A percentile compares a stretch with the other conserved stretches of the same genome.
Evolutionary conservation across 257 asterid genomes (phyloP).

Genomic region (Henckelia pumila): DNA sequence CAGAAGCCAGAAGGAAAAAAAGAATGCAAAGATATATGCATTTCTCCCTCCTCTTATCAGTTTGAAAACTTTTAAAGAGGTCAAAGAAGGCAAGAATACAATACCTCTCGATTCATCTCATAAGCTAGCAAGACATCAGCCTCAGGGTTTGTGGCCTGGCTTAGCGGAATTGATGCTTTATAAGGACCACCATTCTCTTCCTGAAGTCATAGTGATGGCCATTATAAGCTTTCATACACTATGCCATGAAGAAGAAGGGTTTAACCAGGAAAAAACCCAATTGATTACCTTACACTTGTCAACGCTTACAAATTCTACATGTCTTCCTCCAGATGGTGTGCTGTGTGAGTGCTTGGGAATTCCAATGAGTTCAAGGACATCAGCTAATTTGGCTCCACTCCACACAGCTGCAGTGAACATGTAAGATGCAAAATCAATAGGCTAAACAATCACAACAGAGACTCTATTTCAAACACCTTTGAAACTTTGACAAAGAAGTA

Average conservation of each 20-base stretch:
- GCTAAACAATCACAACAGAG: neutral
- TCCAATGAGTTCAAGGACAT: slow-evolving; percentile 82
- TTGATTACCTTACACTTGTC: slow-evolving; percentile 88
- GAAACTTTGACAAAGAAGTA: no score
- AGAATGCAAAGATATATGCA: no score
- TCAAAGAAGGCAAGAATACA: neutral
- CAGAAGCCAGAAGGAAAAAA: no score
- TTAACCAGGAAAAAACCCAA: slow-evolving; percentile 16
- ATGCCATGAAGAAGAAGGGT: slow-evolving; percentile 2
- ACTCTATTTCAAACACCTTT: no score
- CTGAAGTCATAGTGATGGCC: slow-evolving; percentile 31
- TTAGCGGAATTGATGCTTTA: slow-evolving; percentile 84
- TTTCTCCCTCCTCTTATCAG: no score
- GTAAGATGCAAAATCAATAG: slow-evolving; percentile 20
- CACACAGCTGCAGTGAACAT: slow-evolving; percentile 65
- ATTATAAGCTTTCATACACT: slow-evolving; percentile 19
- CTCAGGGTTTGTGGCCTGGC: slow-evolving; percentile 87
- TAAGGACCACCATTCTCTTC: slow-evolving; percentile 99
- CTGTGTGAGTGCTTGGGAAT: slow-evolving; percentile 57
- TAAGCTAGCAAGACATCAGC: slow-evolving; percentile 93
- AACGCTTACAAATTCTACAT: slow-evolving; percentile 92
- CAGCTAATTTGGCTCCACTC: slow-evolving; percentile 92
- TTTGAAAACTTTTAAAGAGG: neutral
- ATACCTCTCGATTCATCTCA: slow-evolving; percentile 98
- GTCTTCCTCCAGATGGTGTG: slow-evolving; percentile 76